Conservation (phyloP, 1,284 basidiomycete species). For the Mycena sp. region DNA sequence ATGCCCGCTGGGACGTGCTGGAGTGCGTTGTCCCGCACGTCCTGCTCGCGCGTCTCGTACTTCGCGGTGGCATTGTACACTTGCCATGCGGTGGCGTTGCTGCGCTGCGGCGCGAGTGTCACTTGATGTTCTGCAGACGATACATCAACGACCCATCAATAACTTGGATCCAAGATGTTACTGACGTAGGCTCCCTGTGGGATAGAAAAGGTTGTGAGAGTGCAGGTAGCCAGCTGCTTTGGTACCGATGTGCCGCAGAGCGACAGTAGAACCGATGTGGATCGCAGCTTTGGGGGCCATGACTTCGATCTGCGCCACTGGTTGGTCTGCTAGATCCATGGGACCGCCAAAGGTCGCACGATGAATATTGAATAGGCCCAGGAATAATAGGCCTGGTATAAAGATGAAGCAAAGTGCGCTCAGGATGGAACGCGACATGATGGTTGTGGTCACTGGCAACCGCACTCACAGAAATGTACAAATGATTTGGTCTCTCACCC, state of each 20-base stretch:
- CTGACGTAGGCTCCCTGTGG: conserved; percentile 8
- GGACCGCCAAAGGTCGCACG: neutral
- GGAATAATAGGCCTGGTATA: neutral
- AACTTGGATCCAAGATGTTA: neutral
- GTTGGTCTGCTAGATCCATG: neutral
- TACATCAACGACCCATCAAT: neutral
- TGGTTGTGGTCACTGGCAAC: no score
- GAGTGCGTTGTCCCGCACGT: neutral
- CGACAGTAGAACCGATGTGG: neutral
- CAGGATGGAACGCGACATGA: conserved; percentile 12
- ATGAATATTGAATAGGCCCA: conserved; percentile 1
- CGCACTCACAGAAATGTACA: no score
- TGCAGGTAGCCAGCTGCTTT: neutral
- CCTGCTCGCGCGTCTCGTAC: neutral
- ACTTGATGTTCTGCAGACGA: neutral
- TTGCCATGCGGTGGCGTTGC: conserved; percentile 3
- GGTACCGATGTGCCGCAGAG: neutral
- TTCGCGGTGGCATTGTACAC: neutral
- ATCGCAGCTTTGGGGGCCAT: neutral
- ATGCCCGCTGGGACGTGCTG: neutral
- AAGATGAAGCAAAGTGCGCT: neutral
- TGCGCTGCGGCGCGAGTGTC: neutral
- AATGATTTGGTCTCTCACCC: no score
- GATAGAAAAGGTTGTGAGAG: neutral
- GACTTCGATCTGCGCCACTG: neutral